Evolutionary conservation across 2,329 filamentous ascomycete genomes (phyloP).

Genomic region (Eutypa lata): DNA sequence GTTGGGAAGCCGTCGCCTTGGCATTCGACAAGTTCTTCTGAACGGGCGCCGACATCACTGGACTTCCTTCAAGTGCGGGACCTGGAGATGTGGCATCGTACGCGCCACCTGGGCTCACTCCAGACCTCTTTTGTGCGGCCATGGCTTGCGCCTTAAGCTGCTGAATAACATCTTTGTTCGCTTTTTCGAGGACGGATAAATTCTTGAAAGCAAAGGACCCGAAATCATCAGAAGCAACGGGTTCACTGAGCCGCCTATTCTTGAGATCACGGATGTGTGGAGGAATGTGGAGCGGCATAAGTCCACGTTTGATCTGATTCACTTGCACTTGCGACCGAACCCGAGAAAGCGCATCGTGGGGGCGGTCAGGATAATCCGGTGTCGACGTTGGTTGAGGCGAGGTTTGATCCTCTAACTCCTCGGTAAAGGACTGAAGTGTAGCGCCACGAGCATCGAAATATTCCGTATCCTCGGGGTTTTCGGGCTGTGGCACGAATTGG

Average conservation of each 20-base stretch:
- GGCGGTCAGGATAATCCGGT: constrained; percentile 79
- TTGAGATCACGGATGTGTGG: constrained; percentile 92
- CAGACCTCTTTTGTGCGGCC: constrained; percentile 58
- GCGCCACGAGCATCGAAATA: constrained; percentile 94
- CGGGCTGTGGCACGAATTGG: constrained; percentile 87
- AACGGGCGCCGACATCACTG: constrained; percentile 73
- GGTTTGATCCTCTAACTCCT: constrained; percentile 87
- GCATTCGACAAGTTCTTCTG: constrained; percentile 81
- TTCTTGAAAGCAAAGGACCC: constrained; percentile 98
- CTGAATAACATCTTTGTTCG: constrained; percentile 98
- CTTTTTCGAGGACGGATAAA: constrained; percentile 90
- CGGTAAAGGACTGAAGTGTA: constrained; percentile 85
- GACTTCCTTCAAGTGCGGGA: constrained; percentile 78
- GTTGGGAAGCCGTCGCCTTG: constrained; percentile 60
- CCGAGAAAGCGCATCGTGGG: constrained; percentile 89
- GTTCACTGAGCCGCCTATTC: constrained; percentile 84
- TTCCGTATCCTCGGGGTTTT: constrained; percentile 95
- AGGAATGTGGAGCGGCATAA: constrained; percentile 95
- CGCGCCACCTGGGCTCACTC: constrained; percentile 41
- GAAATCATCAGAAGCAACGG: constrained; percentile 86
- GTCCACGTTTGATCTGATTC: constrained; percentile 80
- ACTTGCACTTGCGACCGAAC: constrained; percentile 73
- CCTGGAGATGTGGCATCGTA: constrained; percentile 55
- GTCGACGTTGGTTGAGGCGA: constrained; percentile 71
- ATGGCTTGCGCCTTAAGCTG: constrained; percentile 90